Base-by-base conservation (phyloP, 2,329 filamentous ascomycete genomes). In the Ophiostoma triangulosporum region DNA sequence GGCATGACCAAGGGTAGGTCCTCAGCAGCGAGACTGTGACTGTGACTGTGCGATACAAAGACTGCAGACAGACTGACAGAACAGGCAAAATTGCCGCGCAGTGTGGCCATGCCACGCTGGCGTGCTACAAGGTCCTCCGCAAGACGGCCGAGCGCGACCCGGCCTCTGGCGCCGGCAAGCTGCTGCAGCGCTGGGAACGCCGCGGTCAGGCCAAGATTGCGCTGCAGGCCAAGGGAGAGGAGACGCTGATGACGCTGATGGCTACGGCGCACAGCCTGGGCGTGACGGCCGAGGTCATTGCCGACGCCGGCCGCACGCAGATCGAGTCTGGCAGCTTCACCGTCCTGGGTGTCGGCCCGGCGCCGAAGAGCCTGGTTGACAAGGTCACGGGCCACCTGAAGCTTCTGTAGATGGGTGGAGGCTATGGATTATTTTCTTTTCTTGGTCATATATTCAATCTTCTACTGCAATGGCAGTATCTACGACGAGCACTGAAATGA, bases 1-100 rank as follows among this genome's bases (percentile, higher is more conserved):
- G 91, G 91, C 62, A 98, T 98, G 93, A 93, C 86, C 9, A 97
- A 95, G 72, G 91, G 91, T 93, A 73, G 12, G 15, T 26, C 5
- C 9, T 4, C 15, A 1, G n/a, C n/a, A n/a, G n/a, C n/a, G n/a
- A n/a, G n/a, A n/a, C n/a, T n/a, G n/a, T n/a, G n/a, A n/a, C n/a
- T n/a, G n/a, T n/a, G n/a, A n/a, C n/a, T n/a, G n/a, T n/a, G n/a
- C n/a, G n/a, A n/a, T n/a, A n/a, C n/a, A n/a, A n/a, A n/a, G n/a
- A n/a, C n/a, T n/a, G n/a, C n/a, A n/a, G n/a, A n/a, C n/a, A n/a
- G n/a, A n/a, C 32, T 12, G 5, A 27, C 22, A 22, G 29, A 38
- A 15, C 59, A 95, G 91, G 91, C 63, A 98, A 98, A 76, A 96
- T 97, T 63, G 93, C 88, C 54, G 93, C 93, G 7, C 93, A 97